A percentile compares a stretch with the other conserved stretches of the same genome.
These are phyloP conservation scores for Hippophae rhamnoides DNA, from an alignment of 306 rosid genomes.

Conservation along the genomic window DNA sequence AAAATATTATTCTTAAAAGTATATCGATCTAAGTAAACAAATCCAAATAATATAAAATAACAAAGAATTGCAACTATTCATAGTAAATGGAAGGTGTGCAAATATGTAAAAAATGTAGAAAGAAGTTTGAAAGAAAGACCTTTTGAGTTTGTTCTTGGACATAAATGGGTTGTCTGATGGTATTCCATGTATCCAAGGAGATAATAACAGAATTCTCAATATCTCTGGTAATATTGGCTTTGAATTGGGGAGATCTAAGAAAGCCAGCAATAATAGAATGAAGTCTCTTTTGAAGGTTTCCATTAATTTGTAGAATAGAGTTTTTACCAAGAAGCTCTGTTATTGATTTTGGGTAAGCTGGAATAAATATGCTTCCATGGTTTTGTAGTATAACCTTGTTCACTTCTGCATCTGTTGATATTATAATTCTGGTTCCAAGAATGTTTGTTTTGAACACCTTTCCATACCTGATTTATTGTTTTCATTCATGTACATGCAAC, in stretches of 20 bases:
- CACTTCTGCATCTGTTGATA: slow-evolving; percentile 77
- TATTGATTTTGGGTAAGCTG: slow-evolving; percentile 92
- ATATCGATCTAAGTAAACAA: too few species aligned
- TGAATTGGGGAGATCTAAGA: slow-evolving; percentile 56
- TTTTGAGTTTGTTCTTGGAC: slow-evolving; percentile 65
- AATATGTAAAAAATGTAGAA: too few species aligned
- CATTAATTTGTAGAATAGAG: slow-evolving; percentile 63
- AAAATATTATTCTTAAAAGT: too few species aligned
- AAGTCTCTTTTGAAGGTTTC: slow-evolving; percentile 47
- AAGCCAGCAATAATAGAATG: slow-evolving; percentile 64
- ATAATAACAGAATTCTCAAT: slow-evolving; percentile 50
- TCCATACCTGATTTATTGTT: slow-evolving; percentile 46
- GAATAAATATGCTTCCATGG: slow-evolving; percentile 58
- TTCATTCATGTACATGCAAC: neutral
- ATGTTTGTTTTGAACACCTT: slow-evolving; percentile 70
- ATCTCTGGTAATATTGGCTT: slow-evolving; percentile 50
- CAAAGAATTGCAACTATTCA: too few species aligned
- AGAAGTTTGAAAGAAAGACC: slow-evolving; percentile 24
- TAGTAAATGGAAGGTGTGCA: too few species aligned
- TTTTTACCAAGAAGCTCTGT: slow-evolving; percentile 60
- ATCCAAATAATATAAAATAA: too few species aligned
- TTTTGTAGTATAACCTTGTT: slow-evolving; percentile 67
- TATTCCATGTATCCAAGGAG: slow-evolving; percentile 46
- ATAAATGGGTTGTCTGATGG: slow-evolving; percentile 26
- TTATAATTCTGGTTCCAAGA: slow-evolving; percentile 68